Evolutionary conservation across 768 basidiomycete species (phyloP).

Genomic region (Amanita rimosa): DNA sequence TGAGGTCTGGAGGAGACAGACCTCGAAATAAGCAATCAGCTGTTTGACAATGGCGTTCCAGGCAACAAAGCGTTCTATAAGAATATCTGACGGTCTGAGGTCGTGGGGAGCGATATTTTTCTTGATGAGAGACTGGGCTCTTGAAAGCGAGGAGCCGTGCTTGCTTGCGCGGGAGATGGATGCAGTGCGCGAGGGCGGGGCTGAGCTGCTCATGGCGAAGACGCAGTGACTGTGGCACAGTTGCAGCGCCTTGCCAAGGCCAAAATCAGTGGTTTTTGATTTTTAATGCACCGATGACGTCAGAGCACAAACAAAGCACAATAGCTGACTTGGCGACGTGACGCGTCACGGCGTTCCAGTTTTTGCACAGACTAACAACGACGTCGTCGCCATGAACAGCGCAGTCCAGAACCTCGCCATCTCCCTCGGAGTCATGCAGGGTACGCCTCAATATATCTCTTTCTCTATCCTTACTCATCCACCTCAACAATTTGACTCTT

Average conservation of each 20-base stretch:
- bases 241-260: too few species aligned
- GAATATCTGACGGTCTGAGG: conserved; percentile 86
- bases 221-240: too few species aligned
- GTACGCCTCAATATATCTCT: conserved; percentile 24
- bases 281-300: conserved; percentile 2
- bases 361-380: not conserved
- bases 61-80: conserved; percentile 88
- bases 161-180: conserved; percentile 57
- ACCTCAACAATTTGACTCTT: not conserved
- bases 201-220: conserved; percentile 14
- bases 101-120: conserved; percentile 88
- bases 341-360: conserved; percentile 1
- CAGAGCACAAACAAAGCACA: not conserved
- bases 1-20: conserved; percentile 11
- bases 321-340: not conserved
- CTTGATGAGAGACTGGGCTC: conserved; percentile 84
- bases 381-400: conserved; percentile 46
- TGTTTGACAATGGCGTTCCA: conserved; percentile 98
- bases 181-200: conserved; percentile 57
- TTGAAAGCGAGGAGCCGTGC: conserved; percentile 62
- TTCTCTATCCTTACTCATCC: not conserved
- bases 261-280: too few species aligned
- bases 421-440: conserved; percentile 90
- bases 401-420: conserved; percentile 76
- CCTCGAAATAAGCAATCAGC: conserved; percentile 85